phyloP scores from a whole-genome alignment of 2,329 filamentous ascomycete species.

The Aspergillus brunneoviolaceus region DNA sequence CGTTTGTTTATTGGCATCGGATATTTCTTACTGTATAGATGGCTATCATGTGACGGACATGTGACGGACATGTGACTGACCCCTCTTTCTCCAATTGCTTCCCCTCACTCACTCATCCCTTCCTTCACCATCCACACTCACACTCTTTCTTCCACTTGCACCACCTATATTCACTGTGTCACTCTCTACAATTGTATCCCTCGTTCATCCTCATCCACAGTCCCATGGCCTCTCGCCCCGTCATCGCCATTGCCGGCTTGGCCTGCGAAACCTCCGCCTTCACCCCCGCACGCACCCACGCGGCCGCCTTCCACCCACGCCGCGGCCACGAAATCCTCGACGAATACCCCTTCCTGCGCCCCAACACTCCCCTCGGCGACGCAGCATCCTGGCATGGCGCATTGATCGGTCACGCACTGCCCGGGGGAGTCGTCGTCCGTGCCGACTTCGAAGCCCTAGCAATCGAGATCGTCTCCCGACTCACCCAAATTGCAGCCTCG shows the following conservation, averaged over 20 bases:
- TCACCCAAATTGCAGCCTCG: conserved; percentile 37
- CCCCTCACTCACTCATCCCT: not conserved
- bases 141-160: too few relatives aligned
- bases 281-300: conserved; percentile 50
- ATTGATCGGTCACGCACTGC: conserved; percentile 51
- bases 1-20: too few relatives aligned
- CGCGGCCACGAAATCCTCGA: conserved; percentile 46
- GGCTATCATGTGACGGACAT: not conserved
- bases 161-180: not conserved
- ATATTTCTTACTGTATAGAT: too few relatives aligned
- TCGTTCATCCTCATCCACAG: not conserved
- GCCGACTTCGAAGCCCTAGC: conserved; percentile 49
- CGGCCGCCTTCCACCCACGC: conserved; percentile 52
- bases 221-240: conserved; percentile 40
- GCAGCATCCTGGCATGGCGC: conserved; percentile 52
- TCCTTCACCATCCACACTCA: too few relatives aligned
- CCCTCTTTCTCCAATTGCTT: not conserved
- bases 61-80: not conserved
- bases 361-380: conserved; percentile 42
- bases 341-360: conserved; percentile 49
- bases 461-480: conserved; percentile 42
- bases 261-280: conserved; percentile 57
- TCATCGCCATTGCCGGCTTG: conserved; percentile 54
- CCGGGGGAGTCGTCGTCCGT: conserved; percentile 42
- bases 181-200: too few relatives aligned